Conservation (phyloP, 2,329 filamentous ascomycete genomes). For the Ambrosiella cleistominuta region DNA sequence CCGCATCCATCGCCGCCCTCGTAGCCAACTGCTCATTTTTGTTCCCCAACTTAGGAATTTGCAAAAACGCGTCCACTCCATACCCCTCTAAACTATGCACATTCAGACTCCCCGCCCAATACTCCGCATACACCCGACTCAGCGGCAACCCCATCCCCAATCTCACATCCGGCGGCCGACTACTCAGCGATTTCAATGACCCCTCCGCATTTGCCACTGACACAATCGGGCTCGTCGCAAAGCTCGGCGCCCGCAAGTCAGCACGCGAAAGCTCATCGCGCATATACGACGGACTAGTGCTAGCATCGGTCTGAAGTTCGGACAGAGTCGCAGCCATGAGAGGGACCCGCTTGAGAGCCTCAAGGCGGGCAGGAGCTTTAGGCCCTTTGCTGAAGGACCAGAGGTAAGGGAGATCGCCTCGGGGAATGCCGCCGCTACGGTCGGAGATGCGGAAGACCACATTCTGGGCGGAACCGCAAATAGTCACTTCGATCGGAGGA, state of each 20-base stretch:
- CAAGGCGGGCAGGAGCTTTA: constrained; percentile 55
- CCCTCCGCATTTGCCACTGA: constrained; percentile 24
- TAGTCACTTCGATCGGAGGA: constrained; percentile 79
- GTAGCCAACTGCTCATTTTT: constrained; percentile 89
- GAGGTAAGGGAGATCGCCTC: constrained; percentile 68
- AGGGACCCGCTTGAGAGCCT: constrained; percentile 73
- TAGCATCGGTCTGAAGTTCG: constrained; percentile 39
- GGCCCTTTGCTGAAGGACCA: constrained; percentile 97
- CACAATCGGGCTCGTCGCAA: constrained; percentile 16
- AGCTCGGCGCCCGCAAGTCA: constrained; percentile 25
- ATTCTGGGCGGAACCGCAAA: constrained; percentile 86
- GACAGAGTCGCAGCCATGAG: constrained; percentile 87
- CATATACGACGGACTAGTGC: constrained; percentile 16
- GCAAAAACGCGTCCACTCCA: constrained; percentile 85
- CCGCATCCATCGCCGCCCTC: constrained; percentile 58
- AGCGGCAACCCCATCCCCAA: constrained; percentile 88
- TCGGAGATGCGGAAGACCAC: constrained; percentile 95
- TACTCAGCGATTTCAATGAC: constrained; percentile 65
- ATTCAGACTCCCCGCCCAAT: constrained; percentile 88
- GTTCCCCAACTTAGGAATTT: constrained; percentile 91
- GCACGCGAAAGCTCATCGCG: constrained; percentile 25
- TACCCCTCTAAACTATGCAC: constrained; percentile 89
- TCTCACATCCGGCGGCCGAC: constrained; percentile 67
- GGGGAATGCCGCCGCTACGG: constrained; percentile 78
- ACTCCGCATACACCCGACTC: constrained; percentile 88